Evolutionary conservation across 23 red algal genomes (phyloP).

Genomic region (Gracilaria domingensis): DNA sequence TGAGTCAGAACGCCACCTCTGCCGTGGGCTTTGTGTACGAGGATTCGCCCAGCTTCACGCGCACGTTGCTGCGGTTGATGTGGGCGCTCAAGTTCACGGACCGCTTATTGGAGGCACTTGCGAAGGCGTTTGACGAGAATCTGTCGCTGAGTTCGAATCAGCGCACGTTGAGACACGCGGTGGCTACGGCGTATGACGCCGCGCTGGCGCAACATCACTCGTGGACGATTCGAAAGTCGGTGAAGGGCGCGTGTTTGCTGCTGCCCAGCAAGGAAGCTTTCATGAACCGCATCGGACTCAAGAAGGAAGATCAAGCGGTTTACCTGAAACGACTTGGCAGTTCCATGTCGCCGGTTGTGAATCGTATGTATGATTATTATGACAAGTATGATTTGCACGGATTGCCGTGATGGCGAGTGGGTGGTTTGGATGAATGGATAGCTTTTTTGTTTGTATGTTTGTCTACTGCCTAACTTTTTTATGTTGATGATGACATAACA

Average conservation of each 20-base stretch:
- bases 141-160: neutral
- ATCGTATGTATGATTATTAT: slow-evolving; percentile 84
- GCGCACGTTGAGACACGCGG: slow-evolving; percentile 64
- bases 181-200: slow-evolving; percentile 79
- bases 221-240: slow-evolving; percentile 81
- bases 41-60: slow-evolving; percentile 12
- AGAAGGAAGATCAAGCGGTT: slow-evolving; percentile 48
- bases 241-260: slow-evolving; percentile 77
- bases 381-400: slow-evolving; percentile 60
- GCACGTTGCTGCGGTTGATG: slow-evolving; percentile 88
- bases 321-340: slow-evolving; percentile 66
- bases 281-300: slow-evolving; percentile 71
- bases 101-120: slow-evolving; percentile 65
- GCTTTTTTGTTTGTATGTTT: neutral
- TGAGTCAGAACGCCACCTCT: neutral
- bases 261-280: slow-evolving; percentile 90
- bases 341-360: slow-evolving; percentile 77
- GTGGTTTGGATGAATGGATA: neutral
- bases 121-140: slow-evolving; percentile 18
- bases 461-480: neutral
- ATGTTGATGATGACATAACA: neutral
- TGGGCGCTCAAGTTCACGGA: slow-evolving; percentile 84
- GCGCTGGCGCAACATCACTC: slow-evolving; percentile 89
- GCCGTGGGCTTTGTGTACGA: neutral
- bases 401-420: slow-evolving; percentile 52